Evolutionary conservation across 805 yeast genomes (phyloP).

Genomic region (Metschnikowia peoriensis): DNA sequence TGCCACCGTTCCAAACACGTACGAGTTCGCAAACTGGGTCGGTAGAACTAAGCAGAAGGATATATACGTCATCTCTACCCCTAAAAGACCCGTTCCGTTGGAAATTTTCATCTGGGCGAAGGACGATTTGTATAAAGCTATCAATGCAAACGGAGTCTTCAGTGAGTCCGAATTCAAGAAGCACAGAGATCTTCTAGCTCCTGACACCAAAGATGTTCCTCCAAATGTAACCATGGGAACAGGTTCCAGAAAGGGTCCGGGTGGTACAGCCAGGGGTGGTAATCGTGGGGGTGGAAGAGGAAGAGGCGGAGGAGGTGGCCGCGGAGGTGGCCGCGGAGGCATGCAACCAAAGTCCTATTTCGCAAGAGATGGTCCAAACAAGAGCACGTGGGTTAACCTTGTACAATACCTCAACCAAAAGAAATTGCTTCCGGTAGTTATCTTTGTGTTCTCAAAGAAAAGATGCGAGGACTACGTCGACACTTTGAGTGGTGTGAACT

Average conservation of each 20-base stretch:
- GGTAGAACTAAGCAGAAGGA: slow-evolving; percentile 96
- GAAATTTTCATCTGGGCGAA: slow-evolving; percentile 87
- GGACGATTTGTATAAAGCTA: slow-evolving; percentile 64
- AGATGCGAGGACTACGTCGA: slow-evolving; percentile 92
- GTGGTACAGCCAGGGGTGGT: slow-evolving; percentile 47
- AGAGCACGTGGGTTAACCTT: slow-evolving; percentile 72
- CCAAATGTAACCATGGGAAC: slow-evolving; percentile 38
- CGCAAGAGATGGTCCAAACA: slow-evolving; percentile 65
- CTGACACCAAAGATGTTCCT: slow-evolving; percentile 30
- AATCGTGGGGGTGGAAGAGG: slow-evolving; percentile 23
- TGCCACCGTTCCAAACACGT: slow-evolving; percentile 98
- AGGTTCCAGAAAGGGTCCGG: slow-evolving; percentile 42
- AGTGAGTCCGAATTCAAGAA: slow-evolving; percentile 58
- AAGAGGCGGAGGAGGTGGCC: slow-evolving; percentile 20
- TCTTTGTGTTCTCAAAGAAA: slow-evolving; percentile 91
- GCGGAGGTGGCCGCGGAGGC: slow-evolving; percentile 31
- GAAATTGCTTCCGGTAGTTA: slow-evolving; percentile 83
- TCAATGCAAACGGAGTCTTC: slow-evolving; percentile 72
- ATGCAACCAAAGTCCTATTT: slow-evolving; percentile 26
- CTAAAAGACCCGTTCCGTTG: slow-evolving; percentile 94
- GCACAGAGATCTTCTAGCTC: slow-evolving; percentile 54
- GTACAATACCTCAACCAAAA: slow-evolving; percentile 67
- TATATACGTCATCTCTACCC: slow-evolving; percentile 93
- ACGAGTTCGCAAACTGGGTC: slow-evolving; percentile 97
- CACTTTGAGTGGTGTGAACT: slow-evolving; percentile 68